Evolutionary conservation across 1,284 basidiomycete species (phyloP).

Genomic region (Boletus mariae): DNA sequence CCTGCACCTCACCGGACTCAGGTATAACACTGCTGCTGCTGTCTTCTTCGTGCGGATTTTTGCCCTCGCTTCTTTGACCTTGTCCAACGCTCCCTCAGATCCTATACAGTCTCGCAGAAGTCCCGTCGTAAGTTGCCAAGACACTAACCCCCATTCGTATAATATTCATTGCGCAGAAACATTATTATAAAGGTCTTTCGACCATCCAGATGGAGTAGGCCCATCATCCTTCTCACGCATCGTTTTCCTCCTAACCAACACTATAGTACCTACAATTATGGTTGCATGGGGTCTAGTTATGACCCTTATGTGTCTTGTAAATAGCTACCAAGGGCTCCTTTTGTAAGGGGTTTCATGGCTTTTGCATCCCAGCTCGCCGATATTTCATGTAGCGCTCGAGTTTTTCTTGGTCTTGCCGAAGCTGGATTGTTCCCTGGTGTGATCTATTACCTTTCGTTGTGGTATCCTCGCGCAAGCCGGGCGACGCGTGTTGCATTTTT

Average conservation of each 20-base stretch:
- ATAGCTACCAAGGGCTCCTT: constrained; percentile 32
- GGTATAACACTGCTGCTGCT: constrained; percentile 45
- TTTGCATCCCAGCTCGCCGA: constrained; percentile 3
- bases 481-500: constrained; percentile 52
- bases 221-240: background rate
- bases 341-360: constrained; percentile 11
- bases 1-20: constrained; percentile 37
- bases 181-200: constrained; percentile 43
- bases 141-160: background rate
- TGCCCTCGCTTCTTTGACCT: background rate
- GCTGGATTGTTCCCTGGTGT: constrained; percentile 52
- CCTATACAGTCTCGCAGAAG: constrained; percentile 43
- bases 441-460: constrained; percentile 51
- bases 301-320: constrained; percentile 38
- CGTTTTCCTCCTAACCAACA: constrained; percentile 1
- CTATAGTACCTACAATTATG: constrained; percentile 46
- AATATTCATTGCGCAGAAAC: constrained; percentile 33
- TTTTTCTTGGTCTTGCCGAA: constrained; percentile 53
- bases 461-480: constrained; percentile 50
- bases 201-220: constrained; percentile 47
- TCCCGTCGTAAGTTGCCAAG: constrained; percentile 41
- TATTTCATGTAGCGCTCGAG: constrained; percentile 37
- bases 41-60: constrained; percentile 43
- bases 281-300: constrained; percentile 46
- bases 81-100: constrained; percentile 29